Percentiles rank a stretch among this genome's conserved stretches.
Evolutionary conservation across 306 rosid genomes (phyloP).

Genomic region (Dalbergia oliveri): DNA sequence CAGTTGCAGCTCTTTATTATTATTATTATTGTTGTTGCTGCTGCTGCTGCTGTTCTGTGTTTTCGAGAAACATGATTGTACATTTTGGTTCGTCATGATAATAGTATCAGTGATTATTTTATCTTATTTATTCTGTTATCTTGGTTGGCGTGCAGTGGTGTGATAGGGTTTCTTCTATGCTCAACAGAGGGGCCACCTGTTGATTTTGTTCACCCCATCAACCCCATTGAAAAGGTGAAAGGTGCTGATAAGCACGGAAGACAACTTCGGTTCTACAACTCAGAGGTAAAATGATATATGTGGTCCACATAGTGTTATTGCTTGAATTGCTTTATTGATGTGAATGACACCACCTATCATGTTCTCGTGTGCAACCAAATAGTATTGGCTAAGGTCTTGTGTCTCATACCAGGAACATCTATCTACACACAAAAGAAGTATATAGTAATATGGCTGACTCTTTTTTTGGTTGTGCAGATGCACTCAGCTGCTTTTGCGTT

Average conservation of each 20-base stretch:
- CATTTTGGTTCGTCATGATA: conserved; percentile 19
- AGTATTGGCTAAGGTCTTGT: neutral
- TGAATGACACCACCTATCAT: neutral
- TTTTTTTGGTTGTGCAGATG: conserved; percentile 61
- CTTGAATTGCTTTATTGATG: neutral
- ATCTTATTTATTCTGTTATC: neutral
- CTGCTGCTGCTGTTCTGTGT: too few relatives aligned
- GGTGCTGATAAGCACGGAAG: conserved; percentile 79
- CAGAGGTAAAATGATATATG: conserved; percentile 63
- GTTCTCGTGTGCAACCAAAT: too few relatives aligned
- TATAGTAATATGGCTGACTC: neutral
- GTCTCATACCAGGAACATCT: neutral
- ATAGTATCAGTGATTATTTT: too few relatives aligned
- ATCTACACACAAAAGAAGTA: neutral
- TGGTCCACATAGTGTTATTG: neutral
- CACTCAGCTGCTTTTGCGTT: conserved; percentile 90
- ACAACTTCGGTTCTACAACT: conserved; percentile 88
- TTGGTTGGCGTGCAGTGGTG: conserved; percentile 70
- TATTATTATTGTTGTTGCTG: too few relatives aligned
- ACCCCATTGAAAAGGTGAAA: conserved; percentile 85
- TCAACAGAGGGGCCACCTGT: conserved; percentile 86
- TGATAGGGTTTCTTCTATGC: conserved; percentile 91
- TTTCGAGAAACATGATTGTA: neutral
- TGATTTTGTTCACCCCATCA: conserved; percentile 85
- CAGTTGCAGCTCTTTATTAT: neutral